Percentiles rank a stretch among this genome's conserved stretches.
These are phyloP conservation scores for Cynara cardunculus DNA, from an alignment of 129 eudicot genomes.

Conservation along the genomic window DNA sequence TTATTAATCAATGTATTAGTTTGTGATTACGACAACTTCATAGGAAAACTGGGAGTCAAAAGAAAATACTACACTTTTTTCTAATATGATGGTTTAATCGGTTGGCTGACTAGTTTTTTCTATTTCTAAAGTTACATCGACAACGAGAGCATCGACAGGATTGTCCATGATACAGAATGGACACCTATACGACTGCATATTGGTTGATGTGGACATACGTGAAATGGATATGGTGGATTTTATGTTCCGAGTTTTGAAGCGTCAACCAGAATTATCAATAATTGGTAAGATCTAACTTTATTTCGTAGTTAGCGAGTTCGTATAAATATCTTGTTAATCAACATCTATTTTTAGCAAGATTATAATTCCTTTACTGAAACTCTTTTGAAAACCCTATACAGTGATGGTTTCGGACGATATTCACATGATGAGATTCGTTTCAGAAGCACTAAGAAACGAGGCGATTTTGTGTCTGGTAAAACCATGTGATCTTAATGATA, in stretches of 20 bases:
- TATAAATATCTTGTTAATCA: not conserved
- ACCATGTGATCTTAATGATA: conserved; percentile 15
- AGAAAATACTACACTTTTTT: too few relatives aligned
- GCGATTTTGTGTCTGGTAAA: conserved; percentile 1
- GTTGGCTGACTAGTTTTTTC: not conserved
- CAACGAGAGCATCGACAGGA: conserved; percentile 6
- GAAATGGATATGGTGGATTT: conserved; percentile 11
- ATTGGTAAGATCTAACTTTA: not conserved
- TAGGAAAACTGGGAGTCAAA: not conserved
- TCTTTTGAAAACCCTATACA: conserved; percentile 2
- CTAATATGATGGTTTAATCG: not conserved
- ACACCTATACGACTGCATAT: conserved; percentile 2
- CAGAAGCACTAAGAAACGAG: not conserved
- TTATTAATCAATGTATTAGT: not conserved
- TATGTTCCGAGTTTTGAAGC: not conserved
- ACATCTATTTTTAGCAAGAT: not conserved
- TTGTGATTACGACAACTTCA: not conserved
- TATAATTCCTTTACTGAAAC: not conserved
- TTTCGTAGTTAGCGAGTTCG: not conserved
- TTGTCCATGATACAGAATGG: conserved; percentile 10
- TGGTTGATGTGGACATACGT: conserved; percentile 15
- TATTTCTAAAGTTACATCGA: conserved; percentile 1
- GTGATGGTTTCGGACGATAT: conserved; percentile 10
- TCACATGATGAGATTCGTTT: not conserved
- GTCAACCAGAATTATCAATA: conserved; percentile 9